Base-by-base conservation (phyloP, 352 stramenopile genomes). In the Blastocystis hominis region DNA sequence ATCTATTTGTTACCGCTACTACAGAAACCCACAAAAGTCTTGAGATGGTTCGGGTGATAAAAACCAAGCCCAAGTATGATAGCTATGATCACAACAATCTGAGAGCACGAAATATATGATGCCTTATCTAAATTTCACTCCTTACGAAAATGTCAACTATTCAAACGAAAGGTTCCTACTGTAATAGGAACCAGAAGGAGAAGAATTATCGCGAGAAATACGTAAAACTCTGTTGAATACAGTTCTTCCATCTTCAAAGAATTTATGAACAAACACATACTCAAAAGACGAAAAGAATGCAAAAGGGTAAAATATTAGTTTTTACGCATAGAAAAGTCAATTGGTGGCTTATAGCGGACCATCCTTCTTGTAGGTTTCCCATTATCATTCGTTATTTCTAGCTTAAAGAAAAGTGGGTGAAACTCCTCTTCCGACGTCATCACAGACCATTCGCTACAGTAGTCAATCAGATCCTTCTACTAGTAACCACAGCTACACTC, bases 361-460 rank as follows among this genome's bases (percentile, higher is more conserved):
- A 86, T 86, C 5, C 24, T n/a, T 47, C 47, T 47, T 4, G 10
- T 34, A 20, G 78, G 53, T 54, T 86, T 75, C 20, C 54, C 30
- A 30, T 68, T 53, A 20, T 30, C 36, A 17, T 30, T 24, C 17
- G 40, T 77, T 2, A 61, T 68, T 17, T 68, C 77, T 40, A 56
- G 47, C 0, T 6, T 72, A 24, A 86, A 86, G 63, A 86, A 86
- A 7, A 76, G 44, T 30, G 76, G 76, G 54, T 76, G 59, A 36
- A 77, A 86, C 55, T 70, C 77, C 40, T 86, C 76, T 6, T 72
- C 59, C 6, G 46, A 36, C 13, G 63, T 86, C 76, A 86, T 86
- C 30, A 86, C 76, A n/a, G 76, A 86, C 76, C 76, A 86, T 24
- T 76, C 76, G 38, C 42, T 86, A 36, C 76, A 86, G 17, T 86